Evolutionary conservation across 345 rosid species (phyloP).

Genomic region (Gossypium anomalum): DNA sequence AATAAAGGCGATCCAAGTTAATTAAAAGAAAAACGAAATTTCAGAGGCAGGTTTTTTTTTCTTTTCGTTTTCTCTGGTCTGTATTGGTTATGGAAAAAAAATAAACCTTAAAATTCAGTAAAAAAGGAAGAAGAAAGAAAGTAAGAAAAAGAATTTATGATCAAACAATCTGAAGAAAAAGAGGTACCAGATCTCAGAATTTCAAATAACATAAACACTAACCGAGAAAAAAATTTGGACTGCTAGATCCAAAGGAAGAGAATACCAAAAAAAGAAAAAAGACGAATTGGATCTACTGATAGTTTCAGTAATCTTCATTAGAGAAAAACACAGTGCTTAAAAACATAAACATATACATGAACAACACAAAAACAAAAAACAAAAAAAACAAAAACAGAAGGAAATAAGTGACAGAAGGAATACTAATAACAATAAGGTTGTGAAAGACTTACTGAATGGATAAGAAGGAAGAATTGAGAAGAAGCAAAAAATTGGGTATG

Average conservation of each 20-base stretch:
- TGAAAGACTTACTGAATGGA: constrained; percentile 59
- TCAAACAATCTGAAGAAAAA: constrained; percentile 8
- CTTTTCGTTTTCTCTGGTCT: neutral
- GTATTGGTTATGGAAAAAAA: neutral
- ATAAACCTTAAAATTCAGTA: neutral
- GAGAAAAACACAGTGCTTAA: neutral
- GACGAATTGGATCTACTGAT: constrained; percentile 42
- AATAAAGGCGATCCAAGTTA: constrained; percentile 26
- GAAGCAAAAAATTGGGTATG: constrained; percentile 15
- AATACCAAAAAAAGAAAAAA: neutral
- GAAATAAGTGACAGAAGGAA: neutral
- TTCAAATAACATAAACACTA: constrained; percentile 15
- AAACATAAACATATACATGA: neutral
- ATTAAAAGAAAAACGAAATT: neutral
- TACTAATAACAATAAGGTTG: constrained; percentile 20
- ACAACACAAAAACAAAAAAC: neutral
- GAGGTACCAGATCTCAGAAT: constrained; percentile 43
- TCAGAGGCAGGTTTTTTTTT: neutral
- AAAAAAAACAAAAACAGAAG: neutral
- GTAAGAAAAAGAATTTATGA: constrained; percentile 17
- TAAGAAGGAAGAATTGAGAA: constrained; percentile 26
- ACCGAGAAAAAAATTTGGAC: constrained; percentile 8
- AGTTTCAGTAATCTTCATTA: constrained; percentile 10
- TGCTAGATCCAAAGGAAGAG: constrained; percentile 12
- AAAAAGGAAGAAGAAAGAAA: neutral